Evolutionary conservation across 495 filamentous ascomycete species (phyloP), one percentile per base, ranked within the genome.

Genomic region (Penicillium lagena): DNA sequence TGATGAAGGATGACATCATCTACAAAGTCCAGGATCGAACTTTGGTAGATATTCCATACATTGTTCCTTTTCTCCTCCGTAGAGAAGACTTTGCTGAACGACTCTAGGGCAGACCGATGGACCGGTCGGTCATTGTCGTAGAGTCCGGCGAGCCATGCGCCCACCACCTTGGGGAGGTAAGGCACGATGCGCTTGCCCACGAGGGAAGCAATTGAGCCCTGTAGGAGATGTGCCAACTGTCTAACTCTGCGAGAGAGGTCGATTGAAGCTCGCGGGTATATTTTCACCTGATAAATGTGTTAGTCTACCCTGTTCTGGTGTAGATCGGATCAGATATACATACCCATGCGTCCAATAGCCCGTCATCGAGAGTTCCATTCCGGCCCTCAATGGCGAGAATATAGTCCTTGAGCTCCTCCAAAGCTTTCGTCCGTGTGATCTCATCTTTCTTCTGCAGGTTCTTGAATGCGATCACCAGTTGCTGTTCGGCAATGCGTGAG

Each of bases 401-500:
- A 54, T 84, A 77, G 33, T 76, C 58, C 37, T 83, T 77, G 29
- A 99, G 60, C 35, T 96, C 91, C 43, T 97, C 91, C 39, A 99
- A 60, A 0, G 89, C 93, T 60, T 94, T 96, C n/a, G 83, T 75
- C 54, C 94, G 91, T 27, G 94, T 99, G 11, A 80, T 91, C 45
- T 83, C 83, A 68, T 96, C 90, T 63, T 89, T 95, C 68, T 97
- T 99, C 37, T 81, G 76, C 12, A 96, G 72, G 53, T 90, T 94
- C 61, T 96, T 95, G 72, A 95, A 90, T 14, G 83, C 77, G 8
- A 99, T 90, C 11, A 88, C 79, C 38, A 93, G 70, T 55, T 89
- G 86, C 28, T 88, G 72, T 39, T 95, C 83, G 10, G 78, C 86
- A 45, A 98, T 81, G 27, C 58, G 66, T 29, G 82, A 83, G 39